These are phyloP conservation scores for Myxozyma geophila DNA, from an alignment of 805 yeast species.

Conservation along the genomic window DNA sequence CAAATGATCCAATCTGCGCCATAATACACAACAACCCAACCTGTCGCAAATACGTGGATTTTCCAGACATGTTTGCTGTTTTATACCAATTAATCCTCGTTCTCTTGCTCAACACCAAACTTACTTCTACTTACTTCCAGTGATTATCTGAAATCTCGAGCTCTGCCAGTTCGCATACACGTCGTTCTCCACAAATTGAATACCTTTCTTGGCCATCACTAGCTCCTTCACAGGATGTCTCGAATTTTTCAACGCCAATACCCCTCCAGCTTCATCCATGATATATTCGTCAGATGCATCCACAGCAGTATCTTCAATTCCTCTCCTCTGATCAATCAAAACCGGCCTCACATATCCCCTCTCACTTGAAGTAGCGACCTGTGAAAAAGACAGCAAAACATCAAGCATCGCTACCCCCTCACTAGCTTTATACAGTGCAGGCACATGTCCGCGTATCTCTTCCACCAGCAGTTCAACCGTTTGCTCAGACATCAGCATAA, in stretches of 20 bases:
- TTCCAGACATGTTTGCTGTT: constrained; percentile 55
- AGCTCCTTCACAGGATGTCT: constrained; percentile 53
- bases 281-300: neutral
- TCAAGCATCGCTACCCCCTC: constrained; percentile 54
- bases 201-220: constrained; percentile 28
- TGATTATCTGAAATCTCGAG: constrained; percentile 55
- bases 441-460: constrained; percentile 42
- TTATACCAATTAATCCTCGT: neutral
- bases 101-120: constrained; percentile 3
- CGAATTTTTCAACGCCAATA: constrained; percentile 43
- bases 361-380: constrained; percentile 35
- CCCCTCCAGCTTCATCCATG: constrained; percentile 5
- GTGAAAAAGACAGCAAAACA: constrained; percentile 42
- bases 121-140: constrained; percentile 47
- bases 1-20: constrained; percentile 62
- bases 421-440: constrained; percentile 50
- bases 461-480: constrained; percentile 45
- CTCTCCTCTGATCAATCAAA: neutral
- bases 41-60: constrained; percentile 61
- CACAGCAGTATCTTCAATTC: neutral
- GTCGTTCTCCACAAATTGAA: constrained; percentile 49
- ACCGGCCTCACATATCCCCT: constrained; percentile 24
- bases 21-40: constrained; percentile 55
- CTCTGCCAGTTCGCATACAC: constrained; percentile 45
- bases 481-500: constrained; percentile 51